Evolutionary conservation across 805 yeast species (phyloP), one percentile per base, ranked within the genome.

Genomic region (Wickerhamomyces sydowiorum): DNA sequence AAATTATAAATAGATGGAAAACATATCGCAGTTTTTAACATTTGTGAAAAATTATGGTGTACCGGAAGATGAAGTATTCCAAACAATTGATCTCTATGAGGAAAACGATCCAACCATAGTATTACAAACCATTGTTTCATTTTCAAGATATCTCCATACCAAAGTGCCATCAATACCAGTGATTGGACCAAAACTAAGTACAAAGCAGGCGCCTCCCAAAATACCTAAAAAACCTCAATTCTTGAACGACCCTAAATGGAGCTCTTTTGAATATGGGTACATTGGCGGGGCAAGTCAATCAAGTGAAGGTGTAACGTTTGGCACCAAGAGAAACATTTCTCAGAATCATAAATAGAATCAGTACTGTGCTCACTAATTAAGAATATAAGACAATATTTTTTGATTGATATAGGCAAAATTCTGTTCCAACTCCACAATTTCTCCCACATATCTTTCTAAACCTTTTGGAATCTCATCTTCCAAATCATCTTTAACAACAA

Each of bases 1-100:
- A 15, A 15, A n/a, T n/a, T n/a, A n/a, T n/a, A n/a, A n/a, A n/a
- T 77, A 81, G 62, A 87, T 87, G 96, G 96, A 87, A 55, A 86
- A 86, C 54, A 86, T 87, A 27, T 78, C 87, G 38, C 76, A 76
- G 48, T 87, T 87, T 54, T 64, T 87, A 30, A 63, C 69, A 6
- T 77, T 81, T 41, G 79, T 88, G 38, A 75, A 80, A 48, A 40
- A 57, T 5, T 67, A 79, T 40, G 91, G 91, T 2, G 80, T 87
- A 3, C 86, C 89, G 6, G 83, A 84, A 49, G 89, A 85, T 56
- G 96, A 87, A 57, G 62, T 84, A 38, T 87, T 87, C 58, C 89
- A 83, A 51, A 87, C 95, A 0, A 65, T 73, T 7, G 96, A 87
- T 58, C 66, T 87, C 43, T 87, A 67, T 50, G 96, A 87, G 56